Base-by-base conservation (phyloP, 2,329 filamentous ascomycete species). In the Waltergamsia citrina region DNA sequence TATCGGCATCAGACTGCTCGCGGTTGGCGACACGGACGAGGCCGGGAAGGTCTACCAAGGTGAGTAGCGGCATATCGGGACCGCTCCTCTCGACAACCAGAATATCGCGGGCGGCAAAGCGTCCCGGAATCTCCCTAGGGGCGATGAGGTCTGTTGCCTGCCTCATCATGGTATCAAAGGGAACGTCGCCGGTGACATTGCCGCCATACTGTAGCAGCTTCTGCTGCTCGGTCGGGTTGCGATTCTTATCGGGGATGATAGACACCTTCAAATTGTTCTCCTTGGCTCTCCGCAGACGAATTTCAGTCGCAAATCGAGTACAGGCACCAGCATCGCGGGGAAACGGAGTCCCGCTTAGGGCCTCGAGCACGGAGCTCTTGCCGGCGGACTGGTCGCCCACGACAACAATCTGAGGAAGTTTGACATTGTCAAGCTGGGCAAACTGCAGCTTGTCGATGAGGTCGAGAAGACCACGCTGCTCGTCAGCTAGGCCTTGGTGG, bases 311-410 rank as follows among this genome's bases (percentile, higher is more conserved):
- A 39, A 77, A 79, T 14, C 74, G 60, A 1, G 76, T 81, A 43
- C 75, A 81, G 3, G 76, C 62, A 30, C 66, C 71, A 33, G 71
- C 71, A 39, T 73, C 71, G 36, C 69, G 60, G 0, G 74, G 76
- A 29, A 81, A 80, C 0, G 68, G 66, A 8, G 76, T 73, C 17
- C 72, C 71, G 0, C 73, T 77, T 24, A 81, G 60, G n/a, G 74
- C 73, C 44, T 78, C 74, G 3, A 80, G 63, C 2, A 77, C 71
- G 5, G 74, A 78, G 43, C 69, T 76, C 51, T 80, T 80, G 15
- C 76, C 76, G 6, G 72, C 69, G 2, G 72, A 78, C 51, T 79
- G 74, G 47, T 79, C 73, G 20, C 75, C 74, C 22, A 76, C 75
- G 17, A 79, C 74, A 30, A 79, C 73, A 23, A 80, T 71, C 45